Evolutionary conservation across 768 basidiomycete genomes (phyloP).

Genomic region (Termitomyces heimii): DNA sequence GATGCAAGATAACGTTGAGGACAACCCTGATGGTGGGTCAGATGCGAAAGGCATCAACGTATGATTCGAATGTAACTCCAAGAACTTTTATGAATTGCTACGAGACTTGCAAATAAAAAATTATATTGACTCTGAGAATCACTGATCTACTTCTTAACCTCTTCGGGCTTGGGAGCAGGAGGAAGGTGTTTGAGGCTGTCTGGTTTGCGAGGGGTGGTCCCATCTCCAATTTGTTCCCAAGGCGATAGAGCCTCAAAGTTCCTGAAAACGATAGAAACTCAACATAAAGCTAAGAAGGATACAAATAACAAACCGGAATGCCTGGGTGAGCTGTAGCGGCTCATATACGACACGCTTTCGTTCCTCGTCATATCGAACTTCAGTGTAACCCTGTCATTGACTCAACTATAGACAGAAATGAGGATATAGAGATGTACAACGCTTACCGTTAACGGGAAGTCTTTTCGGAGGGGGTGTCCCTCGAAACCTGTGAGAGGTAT

Average conservation of each 20-base stretch:
- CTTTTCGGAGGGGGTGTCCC: slow-evolving; percentile 95
- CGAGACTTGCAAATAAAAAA: slow-evolving; percentile 8
- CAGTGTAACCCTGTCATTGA: slow-evolving; percentile 82
- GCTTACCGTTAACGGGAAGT: slow-evolving; percentile 93
- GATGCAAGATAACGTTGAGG: slow-evolving; percentile 6
- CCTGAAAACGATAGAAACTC: slow-evolving; percentile 31
- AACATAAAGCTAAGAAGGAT: not conserved
- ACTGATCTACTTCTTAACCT: slow-evolving; percentile 66
- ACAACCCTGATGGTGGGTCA: slow-evolving; percentile 6
- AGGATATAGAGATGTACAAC: not conserved
- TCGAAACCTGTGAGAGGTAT: slow-evolving; percentile 67
- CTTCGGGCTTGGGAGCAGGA: slow-evolving; percentile 69
- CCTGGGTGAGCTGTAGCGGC: slow-evolving; percentile 95
- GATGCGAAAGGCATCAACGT: slow-evolving; percentile 15
- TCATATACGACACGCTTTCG: slow-evolving; percentile 97
- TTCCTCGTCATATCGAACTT: slow-evolving; percentile 97
- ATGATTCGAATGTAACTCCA: slow-evolving; percentile 12
- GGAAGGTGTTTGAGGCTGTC: slow-evolving; percentile 73
- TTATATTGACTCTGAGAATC: not conserved
- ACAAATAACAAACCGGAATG: slow-evolving; percentile 69
- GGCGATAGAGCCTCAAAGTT: slow-evolving; percentile 93
- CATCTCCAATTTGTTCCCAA: slow-evolving; percentile 90
- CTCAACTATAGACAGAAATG: not conserved
- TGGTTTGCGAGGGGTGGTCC: slow-evolving; percentile 46
- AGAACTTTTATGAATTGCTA: slow-evolving; percentile 4